A percentile compares a stretch with the other conserved stretches of the same genome.
Conservation (phyloP, 1,139 yeast genomes). For the Saccharomyces pastorianus region DNA sequence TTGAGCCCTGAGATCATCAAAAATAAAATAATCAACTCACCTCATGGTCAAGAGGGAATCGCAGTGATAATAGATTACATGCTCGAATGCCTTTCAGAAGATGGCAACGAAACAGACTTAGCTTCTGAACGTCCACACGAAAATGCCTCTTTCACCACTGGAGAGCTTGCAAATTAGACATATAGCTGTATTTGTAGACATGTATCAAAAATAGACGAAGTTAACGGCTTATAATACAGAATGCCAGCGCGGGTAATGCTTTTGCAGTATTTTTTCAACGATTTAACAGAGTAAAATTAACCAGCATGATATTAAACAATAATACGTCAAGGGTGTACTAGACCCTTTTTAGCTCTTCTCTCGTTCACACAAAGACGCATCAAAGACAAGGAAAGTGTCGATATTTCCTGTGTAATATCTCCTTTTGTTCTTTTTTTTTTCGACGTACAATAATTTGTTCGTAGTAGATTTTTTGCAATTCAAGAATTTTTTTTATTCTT, state of each 20-base stretch:
- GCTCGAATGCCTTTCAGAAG: constrained; percentile 12
- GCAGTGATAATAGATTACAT: constrained; percentile 15
- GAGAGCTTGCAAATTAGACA: too few relatives aligned
- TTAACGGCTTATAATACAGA: too few relatives aligned
- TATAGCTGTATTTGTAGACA: too few relatives aligned
- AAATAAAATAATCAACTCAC: constrained; percentile 29
- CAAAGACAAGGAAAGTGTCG: neutral
- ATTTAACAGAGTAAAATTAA: neutral
- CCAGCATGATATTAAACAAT: neutral
- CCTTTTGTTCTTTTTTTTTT: neutral
- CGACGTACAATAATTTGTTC: neutral
- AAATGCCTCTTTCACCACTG: neutral
- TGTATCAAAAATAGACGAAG: too few relatives aligned
- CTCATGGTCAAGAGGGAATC: constrained; percentile 16
- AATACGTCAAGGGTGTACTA: neutral
- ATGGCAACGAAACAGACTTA: neutral
- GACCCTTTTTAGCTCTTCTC: neutral
- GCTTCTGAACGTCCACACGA: neutral
- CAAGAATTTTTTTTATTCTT: neutral
- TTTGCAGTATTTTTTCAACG: neutral
- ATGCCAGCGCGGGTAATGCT: neutral
- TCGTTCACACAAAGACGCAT: neutral
- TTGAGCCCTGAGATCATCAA: constrained; percentile 30
- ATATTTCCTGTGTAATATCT: neutral
- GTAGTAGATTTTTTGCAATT: neutral